These are phyloP conservation scores for Pleurotus ostreatus DNA, from an alignment of 768 basidiomycete genomes.

Conservation along the genomic window DNA sequence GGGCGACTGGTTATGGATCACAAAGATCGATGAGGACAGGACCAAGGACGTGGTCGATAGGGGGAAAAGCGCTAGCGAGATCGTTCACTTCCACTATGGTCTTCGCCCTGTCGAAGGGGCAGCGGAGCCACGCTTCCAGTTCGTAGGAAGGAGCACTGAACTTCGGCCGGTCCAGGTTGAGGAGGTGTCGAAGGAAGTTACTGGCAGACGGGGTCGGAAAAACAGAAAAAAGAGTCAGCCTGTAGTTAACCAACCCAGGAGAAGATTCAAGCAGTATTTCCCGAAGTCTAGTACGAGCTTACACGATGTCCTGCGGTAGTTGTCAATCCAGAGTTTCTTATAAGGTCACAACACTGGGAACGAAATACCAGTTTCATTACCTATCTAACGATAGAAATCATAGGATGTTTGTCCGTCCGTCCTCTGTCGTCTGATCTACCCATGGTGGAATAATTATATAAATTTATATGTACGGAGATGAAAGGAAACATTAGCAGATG, in stretches of 20 bases:
- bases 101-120: neutral
- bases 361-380: constrained; percentile 8
- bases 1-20: neutral
- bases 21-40: neutral
- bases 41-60: neutral
- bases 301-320: too few relatives aligned
- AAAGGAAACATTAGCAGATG: neutral
- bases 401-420: neutral
- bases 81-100: neutral
- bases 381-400: constrained; percentile 6
- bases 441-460: neutral
- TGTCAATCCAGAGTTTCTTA: too few relatives aligned
- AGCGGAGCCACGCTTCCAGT: neutral
- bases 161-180: neutral
- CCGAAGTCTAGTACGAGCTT: too few relatives aligned
- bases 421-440: neutral
- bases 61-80: neutral
- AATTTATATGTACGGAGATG: neutral
- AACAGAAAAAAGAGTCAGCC: too few relatives aligned
- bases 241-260: too few relatives aligned
- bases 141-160: neutral
- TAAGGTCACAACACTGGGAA: neutral
- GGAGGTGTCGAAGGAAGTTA: too few relatives aligned
- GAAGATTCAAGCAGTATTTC: too few relatives aligned
- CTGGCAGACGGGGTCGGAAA: too few relatives aligned